Percentiles rank a stretch among this genome's conserved stretches.
These are phyloP conservation scores for Biscogniauxia mediterranea DNA, from an alignment of 2,329 filamentous ascomycete genomes.

Conservation along the genomic window DNA sequence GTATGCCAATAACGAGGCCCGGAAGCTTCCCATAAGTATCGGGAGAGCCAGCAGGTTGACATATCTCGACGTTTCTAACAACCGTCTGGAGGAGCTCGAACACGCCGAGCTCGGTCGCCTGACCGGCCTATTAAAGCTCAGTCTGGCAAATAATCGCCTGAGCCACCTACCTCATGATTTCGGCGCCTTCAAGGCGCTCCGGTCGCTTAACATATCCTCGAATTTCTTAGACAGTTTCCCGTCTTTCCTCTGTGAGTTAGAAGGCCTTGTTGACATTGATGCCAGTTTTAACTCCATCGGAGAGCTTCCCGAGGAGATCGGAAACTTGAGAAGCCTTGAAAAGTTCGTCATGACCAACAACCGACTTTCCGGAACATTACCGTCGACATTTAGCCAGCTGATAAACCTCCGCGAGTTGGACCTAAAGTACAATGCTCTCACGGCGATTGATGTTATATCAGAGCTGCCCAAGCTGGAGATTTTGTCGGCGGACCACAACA, in stretches of 20 bases:
- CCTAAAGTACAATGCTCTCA: slow-evolving; percentile 87
- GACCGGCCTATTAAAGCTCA: slow-evolving; percentile 78
- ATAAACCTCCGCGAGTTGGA: slow-evolving; percentile 84
- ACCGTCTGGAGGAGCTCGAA: slow-evolving; percentile 82
- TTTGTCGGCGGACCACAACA: slow-evolving; percentile 87
- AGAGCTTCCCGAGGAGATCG: slow-evolving; percentile 73
- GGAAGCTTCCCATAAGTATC: slow-evolving; percentile 79
- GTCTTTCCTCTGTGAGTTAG: slow-evolving; percentile 76
- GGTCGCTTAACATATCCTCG: slow-evolving; percentile 88
- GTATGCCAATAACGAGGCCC: slow-evolving; percentile 90
- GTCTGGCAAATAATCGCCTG: slow-evolving; percentile 89
- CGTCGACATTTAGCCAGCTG: slow-evolving; percentile 69
- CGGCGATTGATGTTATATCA: slow-evolving; percentile 83
- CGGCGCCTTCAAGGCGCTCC: slow-evolving; percentile 71
- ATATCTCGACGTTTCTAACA: slow-evolving; percentile 92
- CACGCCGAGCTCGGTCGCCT: slow-evolving; percentile 78
- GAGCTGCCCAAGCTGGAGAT: slow-evolving; percentile 83
- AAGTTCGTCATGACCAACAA: slow-evolving; percentile 96
- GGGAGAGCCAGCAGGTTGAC: slow-evolving; percentile 78
- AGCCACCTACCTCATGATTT: slow-evolving; percentile 79
- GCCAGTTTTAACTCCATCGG: slow-evolving; percentile 94
- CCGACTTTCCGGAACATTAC: slow-evolving; percentile 72
- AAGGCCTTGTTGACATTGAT: slow-evolving; percentile 85
- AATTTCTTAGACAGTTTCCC: slow-evolving; percentile 88
- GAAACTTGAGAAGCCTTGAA: slow-evolving; percentile 75